phyloP scores from a whole-genome alignment of 768 basidiomycete species.

The Hypholoma fasciculare region DNA sequence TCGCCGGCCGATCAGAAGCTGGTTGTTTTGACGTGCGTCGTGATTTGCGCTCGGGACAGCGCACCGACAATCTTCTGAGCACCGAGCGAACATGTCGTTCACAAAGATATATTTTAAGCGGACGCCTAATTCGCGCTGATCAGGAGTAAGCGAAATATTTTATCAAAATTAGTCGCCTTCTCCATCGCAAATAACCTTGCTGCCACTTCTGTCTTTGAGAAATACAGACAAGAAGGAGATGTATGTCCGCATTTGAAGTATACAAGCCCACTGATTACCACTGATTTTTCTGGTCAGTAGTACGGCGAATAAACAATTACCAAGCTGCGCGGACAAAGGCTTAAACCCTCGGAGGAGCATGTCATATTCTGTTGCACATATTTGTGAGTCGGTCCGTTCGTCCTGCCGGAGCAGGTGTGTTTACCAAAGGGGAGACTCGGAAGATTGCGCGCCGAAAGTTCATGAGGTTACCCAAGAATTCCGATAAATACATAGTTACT shows the following conservation, averaged over 20 bases:
- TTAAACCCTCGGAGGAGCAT: slow-evolving; percentile 4
- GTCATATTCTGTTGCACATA: not conserved
- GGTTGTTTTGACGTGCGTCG: slow-evolving; percentile 1
- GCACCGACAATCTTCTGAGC: slow-evolving; percentile 6
- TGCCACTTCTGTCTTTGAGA: too few relatives aligned
- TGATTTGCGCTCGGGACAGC: slow-evolving; percentile 6
- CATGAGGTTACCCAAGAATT: not conserved
- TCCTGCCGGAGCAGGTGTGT: not conserved
- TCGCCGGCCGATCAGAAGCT: slow-evolving; percentile 1
- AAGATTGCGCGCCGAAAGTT: not conserved
- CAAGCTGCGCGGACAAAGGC: not conserved
- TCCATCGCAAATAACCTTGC: too few relatives aligned
- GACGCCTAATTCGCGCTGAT: too few relatives aligned
- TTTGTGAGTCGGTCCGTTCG: not conserved
- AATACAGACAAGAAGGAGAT: too few relatives aligned
- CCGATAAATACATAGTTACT: too few relatives aligned
- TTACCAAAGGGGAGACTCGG: not conserved
- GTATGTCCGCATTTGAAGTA: too few relatives aligned
- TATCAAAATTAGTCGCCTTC: too few relatives aligned
- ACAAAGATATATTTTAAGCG: too few relatives aligned
- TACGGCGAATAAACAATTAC: not conserved
- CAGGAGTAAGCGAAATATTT: too few relatives aligned
- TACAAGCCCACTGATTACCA: not conserved
- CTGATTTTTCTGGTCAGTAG: not conserved
- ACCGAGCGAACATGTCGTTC: not conserved